A percentile compares a stretch with the other conserved stretches of the same genome.
phyloP scores from a whole-genome alignment of 2,329 filamentous ascomycete species.

The Xylariaceae sp. region DNA sequence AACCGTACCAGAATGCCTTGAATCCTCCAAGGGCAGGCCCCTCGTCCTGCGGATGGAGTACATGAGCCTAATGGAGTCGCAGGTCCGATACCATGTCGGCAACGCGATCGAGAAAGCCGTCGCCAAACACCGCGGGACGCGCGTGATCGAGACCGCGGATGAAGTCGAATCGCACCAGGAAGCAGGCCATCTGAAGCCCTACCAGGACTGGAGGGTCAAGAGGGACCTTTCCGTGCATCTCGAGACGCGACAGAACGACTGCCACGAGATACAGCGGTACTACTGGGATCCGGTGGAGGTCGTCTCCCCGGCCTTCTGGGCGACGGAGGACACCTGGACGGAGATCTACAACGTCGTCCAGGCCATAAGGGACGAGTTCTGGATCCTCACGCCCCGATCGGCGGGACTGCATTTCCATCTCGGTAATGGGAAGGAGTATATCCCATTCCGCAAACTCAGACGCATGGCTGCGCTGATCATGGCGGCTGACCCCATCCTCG shows the following conservation, averaged over 20 bases:
- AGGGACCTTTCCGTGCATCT: not conserved
- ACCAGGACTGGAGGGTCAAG: not conserved
- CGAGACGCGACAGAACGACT: too few relatives aligned
- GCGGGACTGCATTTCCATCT: slow-evolving; percentile 23
- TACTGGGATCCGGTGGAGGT: slow-evolving; percentile 14
- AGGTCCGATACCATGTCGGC: not conserved
- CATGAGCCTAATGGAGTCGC: not conserved
- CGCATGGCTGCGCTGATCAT: slow-evolving; percentile 20
- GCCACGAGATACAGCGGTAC: not conserved
- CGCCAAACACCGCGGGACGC: not conserved
- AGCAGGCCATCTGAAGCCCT: not conserved
- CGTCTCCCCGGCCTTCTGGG: slow-evolving; percentile 20
- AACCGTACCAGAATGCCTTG: slow-evolving; percentile 10
- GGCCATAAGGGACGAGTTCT: slow-evolving; percentile 13
- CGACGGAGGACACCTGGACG: slow-evolving; percentile 15
- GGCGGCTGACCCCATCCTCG: slow-evolving; percentile 23
- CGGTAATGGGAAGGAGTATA: slow-evolving; percentile 18
- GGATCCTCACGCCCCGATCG: slow-evolving; percentile 8
- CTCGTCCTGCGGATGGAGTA: not conserved
- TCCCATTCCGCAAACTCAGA: slow-evolving; percentile 15
- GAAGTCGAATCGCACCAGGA: not conserved
- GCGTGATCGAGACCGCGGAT: not conserved
- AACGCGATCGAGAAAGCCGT: not conserved
- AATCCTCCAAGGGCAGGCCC: slow-evolving; percentile 1
- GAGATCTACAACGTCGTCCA: slow-evolving; percentile 18